Percentiles rank a stretch among this genome's conserved stretches.
phyloP scores from a whole-genome alignment of 2,329 filamentous ascomycete species.

The Pseudopyrenochaeta lycopersici region DNA sequence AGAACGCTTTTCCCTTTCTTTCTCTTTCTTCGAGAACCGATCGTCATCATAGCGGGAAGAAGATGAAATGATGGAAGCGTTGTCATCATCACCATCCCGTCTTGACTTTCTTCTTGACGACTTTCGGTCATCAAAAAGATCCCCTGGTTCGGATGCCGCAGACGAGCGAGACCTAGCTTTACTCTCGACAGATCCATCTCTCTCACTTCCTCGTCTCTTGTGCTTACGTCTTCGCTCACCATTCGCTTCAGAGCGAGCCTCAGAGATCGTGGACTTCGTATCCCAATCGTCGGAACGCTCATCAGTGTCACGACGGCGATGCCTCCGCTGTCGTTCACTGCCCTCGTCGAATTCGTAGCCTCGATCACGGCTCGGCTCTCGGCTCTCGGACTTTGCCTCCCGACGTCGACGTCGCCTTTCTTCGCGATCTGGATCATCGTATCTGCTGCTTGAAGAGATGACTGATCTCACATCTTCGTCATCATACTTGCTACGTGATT shows the following conservation, averaged over 20 bases:
- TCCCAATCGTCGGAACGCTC: constrained; percentile 52
- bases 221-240: constrained; percentile 47
- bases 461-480: constrained; percentile 35
- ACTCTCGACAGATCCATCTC: constrained; percentile 41
- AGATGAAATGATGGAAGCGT: constrained; percentile 51
- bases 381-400: constrained; percentile 28
- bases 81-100: constrained; percentile 55
- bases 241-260: constrained; percentile 46
- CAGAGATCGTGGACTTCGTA: constrained; percentile 50
- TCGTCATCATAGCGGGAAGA: constrained; percentile 53
- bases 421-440: constrained; percentile 41
- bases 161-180: constrained; percentile 37
- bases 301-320: constrained; percentile 46
- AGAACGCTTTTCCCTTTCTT: constrained; percentile 55
- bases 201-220: constrained; percentile 41
- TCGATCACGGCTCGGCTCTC: constrained; percentile 49
- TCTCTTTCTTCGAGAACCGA: constrained; percentile 40
- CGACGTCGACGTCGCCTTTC: constrained; percentile 37
- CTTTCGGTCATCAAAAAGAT: constrained; percentile 50
- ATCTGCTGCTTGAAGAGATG: constrained; percentile 34
- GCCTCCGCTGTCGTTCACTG: constrained; percentile 40
- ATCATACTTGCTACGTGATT: constrained; percentile 17
- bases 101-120: constrained; percentile 52
- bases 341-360: constrained; percentile 43
- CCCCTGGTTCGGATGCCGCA: constrained; percentile 53